Percentiles rank a stretch among this genome's conserved stretches.
phyloP scores from a whole-genome alignment of 2,329 filamentous ascomycete species.

The Colletotrichum sp. region DNA sequence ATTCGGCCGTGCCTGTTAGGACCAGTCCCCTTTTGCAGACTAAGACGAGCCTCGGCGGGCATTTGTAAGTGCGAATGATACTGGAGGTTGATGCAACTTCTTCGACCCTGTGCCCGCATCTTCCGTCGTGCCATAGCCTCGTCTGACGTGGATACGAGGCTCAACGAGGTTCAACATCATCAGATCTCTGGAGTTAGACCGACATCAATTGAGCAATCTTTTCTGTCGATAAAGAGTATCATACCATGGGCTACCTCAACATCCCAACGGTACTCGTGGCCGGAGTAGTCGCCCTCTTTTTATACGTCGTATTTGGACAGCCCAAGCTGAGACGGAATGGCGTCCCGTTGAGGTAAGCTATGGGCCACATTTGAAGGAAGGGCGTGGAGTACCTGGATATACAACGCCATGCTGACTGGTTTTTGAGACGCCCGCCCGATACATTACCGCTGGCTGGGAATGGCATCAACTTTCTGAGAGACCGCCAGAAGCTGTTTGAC shows the following conservation, averaged over 20 bases:
- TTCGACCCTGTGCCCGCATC: background rate
- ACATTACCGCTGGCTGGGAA: constrained; percentile 64
- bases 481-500: constrained; percentile 63
- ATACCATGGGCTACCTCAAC: background rate
- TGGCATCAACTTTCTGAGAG: constrained; percentile 64
- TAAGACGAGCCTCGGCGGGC: background rate
- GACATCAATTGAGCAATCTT: background rate
- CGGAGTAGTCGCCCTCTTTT: constrained; percentile 1
- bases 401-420: background rate
- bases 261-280: background rate
- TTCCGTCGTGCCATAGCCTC: background rate
- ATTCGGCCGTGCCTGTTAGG: background rate
- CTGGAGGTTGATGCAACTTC: background rate
- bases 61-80: background rate
- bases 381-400: background rate
- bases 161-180: background rate
- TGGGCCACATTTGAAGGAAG: background rate
- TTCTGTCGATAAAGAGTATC: background rate
- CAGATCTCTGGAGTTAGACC: background rate
- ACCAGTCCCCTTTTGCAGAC: background rate
- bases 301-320: constrained; percentile 12
- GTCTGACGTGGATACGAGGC: background rate
- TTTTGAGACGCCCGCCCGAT: constrained; percentile 50
- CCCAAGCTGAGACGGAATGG: constrained; percentile 21
- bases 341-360: constrained; percentile 18